These are phyloP conservation scores for Candida sojae DNA, from an alignment of 1,139 yeast species.

Conservation along the genomic window DNA sequence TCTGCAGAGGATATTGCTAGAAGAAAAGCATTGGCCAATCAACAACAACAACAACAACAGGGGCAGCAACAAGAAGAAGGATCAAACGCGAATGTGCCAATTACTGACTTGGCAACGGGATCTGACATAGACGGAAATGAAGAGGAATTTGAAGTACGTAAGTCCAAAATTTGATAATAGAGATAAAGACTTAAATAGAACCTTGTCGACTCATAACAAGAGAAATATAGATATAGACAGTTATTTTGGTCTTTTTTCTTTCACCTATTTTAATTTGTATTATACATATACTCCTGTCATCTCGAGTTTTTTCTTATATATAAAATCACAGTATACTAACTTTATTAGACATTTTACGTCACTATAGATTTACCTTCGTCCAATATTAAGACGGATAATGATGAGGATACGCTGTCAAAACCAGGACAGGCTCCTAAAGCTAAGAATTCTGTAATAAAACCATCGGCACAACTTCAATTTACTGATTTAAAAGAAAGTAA, in stretches of 20 bases:
- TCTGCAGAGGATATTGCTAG: conserved; percentile 65
- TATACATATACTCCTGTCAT: background rate
- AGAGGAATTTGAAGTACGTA: conserved; percentile 42
- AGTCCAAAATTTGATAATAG: background rate
- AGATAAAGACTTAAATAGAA: background rate
- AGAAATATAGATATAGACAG: conserved; percentile 2
- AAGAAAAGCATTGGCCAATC: conserved; percentile 26
- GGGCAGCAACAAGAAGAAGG: background rate
- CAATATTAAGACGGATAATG: conserved; percentile 10
- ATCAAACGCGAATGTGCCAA: conserved; percentile 14
- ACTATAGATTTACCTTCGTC: conserved; percentile 44
- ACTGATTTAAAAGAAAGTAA: conserved; percentile 34
- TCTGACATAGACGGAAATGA: conserved; percentile 18
- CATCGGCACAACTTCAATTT: conserved; percentile 44
- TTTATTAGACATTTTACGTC: conserved; percentile 30
- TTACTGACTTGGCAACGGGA: conserved; percentile 23
- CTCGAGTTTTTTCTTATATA: background rate
- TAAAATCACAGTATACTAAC: conserved; percentile 20
- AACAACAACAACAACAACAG: background rate
- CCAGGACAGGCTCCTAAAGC: conserved; percentile 12
- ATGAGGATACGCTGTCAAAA: conserved; percentile 7
- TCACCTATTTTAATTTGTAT: background rate
- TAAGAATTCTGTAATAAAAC: conserved; percentile 31
- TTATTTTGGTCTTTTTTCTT: background rate
- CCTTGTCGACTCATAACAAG: background rate